Evolutionary conservation across 306 rosid genomes (phyloP).

Genomic region (Chamaecrista fasciculata): DNA sequence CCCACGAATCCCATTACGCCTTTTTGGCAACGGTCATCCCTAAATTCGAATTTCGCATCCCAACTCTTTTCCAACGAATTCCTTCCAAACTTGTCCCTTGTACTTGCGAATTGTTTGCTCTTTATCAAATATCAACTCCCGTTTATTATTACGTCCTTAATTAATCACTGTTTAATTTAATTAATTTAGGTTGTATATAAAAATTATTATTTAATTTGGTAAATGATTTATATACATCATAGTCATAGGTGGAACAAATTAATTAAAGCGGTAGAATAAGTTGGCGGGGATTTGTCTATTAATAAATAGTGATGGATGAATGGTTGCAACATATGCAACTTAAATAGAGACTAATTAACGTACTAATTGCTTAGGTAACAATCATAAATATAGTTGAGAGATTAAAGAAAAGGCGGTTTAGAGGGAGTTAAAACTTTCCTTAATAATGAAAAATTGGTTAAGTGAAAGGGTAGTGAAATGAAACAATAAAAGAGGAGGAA

Average conservation of each 20-base stretch:
- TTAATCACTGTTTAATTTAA: not conserved
- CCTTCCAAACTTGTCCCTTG: conserved; percentile 11
- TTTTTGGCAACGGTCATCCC: conserved; percentile 35
- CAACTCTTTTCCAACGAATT: conserved; percentile 8
- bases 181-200: too few relatives aligned
- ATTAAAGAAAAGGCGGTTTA: too few relatives aligned
- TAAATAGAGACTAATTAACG: not conserved
- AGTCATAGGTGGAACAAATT: too few relatives aligned
- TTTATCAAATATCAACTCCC: too few relatives aligned
- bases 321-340: too few relatives aligned
- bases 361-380: conserved; percentile 17
- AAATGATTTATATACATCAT: not conserved
- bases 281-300: not conserved
- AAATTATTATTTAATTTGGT: too few relatives aligned
- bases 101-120: too few relatives aligned
- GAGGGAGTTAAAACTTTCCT: too few relatives aligned
- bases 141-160: not conserved
- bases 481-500: not conserved
- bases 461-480: not conserved
- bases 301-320: not conserved
- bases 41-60: conserved; percentile 27
- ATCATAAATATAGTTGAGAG: not conserved
- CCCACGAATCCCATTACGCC: not conserved
- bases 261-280: not conserved
- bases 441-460: too few relatives aligned